These are phyloP conservation scores for Leccinum pellstonianum DNA, from an alignment of 768 basidiomycete genomes.

Conservation along the genomic window DNA sequence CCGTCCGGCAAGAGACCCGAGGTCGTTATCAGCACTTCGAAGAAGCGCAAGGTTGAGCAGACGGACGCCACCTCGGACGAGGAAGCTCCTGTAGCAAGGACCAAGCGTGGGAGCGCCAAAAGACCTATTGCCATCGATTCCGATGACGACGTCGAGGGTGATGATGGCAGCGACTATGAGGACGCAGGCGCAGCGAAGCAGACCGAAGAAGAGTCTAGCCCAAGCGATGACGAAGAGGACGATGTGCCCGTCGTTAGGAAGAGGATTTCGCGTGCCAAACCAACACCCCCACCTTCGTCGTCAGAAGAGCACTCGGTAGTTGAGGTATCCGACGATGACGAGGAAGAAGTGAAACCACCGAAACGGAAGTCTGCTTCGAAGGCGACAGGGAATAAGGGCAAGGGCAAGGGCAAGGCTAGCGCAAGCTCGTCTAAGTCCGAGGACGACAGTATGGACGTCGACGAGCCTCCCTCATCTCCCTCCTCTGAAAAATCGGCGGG, in stretches of 20 bases:
- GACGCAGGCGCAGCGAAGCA: conserved; percentile 39
- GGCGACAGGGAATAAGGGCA: conserved; percentile 20
- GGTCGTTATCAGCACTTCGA: conserved; percentile 50
- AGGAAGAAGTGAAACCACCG: conserved; percentile 32
- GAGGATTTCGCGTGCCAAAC: conserved; percentile 23
- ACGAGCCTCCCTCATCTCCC: conserved; percentile 41
- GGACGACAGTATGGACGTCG: conserved; percentile 57
- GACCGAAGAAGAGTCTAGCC: conserved; percentile 27
- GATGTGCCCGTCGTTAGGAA: conserved; percentile 23
- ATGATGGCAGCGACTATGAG: conserved; percentile 32
- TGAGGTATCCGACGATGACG: conserved; percentile 26
- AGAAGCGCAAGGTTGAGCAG: conserved; percentile 18
- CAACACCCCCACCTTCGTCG: conserved; percentile 31
- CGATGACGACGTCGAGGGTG: conserved; percentile 47
- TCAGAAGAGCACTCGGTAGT: conserved; percentile 29
- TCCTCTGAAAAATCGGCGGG: conserved; percentile 37
- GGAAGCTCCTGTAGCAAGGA: conserved; percentile 39
- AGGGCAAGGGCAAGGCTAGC: conserved; percentile 25
- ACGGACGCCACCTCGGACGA: conserved; percentile 24
- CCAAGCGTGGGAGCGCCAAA: conserved; percentile 37
- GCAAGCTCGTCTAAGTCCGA: conserved; percentile 37
- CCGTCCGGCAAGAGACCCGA: conserved; percentile 50
- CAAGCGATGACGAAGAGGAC: conserved; percentile 25
- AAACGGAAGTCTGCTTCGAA: conserved; percentile 30
- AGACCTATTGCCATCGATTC: conserved; percentile 46